Base-by-base conservation (phyloP, 257 asterid species). In the Parsonsia alboflavescens region DNA sequence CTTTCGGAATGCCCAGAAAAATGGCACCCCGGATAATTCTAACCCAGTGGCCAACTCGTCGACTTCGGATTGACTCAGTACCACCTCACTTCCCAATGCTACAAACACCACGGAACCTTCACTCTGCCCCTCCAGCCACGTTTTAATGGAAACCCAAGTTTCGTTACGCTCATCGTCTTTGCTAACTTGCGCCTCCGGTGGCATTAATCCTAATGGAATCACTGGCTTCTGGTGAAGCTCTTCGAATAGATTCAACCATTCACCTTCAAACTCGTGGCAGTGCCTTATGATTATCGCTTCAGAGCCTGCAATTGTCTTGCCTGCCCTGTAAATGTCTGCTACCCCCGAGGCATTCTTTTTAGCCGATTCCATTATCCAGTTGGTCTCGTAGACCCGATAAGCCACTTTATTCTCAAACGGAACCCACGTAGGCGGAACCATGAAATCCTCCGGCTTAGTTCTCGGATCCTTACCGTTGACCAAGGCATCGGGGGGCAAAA, bases 11-110 rank as follows among this genome's bases (percentile, higher is more conserved):
- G 46, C 85, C 88, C 87, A 85, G 66, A 87, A 75, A 77, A 87
- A 85, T 2, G 84, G 75, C 5, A 72, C 82, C 2, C 74, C 76
- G 0, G 85, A 85, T 44, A 79, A 67, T 64, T 87, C 89, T 49
- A 87, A 70, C 2, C 88, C 91, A 5, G n/a, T 75, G 58, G 89
- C 89, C 59, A 87, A 63, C 83, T 87, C 84, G 2, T 45, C 68
- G 68, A 83, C 42, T 13, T 82, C 80, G 8, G 39, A 72, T 26
- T 33, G 76, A 73, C 80, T 81, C 76, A 80, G 76, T 0, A 59
- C 75, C 53, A 82, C 80, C 74, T 84, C 86, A 39, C 85, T 87
- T 7, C 86, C 89, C 6, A 87, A 24, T 0, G 92, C 89, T 28
- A 80, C 81, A 28, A 83, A 85, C 15, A 85, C 72, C 3, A 80